Base-by-base conservation (phyloP, 805 yeast genomes). In the Suhomyces prunicola region DNA sequence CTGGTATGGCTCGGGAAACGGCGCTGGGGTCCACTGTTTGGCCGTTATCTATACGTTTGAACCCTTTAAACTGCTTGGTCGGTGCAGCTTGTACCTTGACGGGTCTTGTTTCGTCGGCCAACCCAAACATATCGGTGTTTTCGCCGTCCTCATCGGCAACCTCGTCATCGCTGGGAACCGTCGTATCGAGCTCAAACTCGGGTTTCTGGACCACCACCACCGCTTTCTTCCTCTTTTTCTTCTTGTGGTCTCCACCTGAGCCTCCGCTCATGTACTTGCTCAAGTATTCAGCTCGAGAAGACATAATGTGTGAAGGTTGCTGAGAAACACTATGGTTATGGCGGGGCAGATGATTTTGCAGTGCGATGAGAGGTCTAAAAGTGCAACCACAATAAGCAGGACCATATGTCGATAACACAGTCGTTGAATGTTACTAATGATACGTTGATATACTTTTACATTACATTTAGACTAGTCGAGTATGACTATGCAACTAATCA, bases 11-110 rank as follows among this genome's bases (percentile, higher is more conserved):
- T n/a, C 19, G 17, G 9, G 17, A 27, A 5, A 19, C 15, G 6
- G 39, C 39, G 41, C 53, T 35, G 46, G 49, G 33, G 42, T 24
- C 49, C 7, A 36, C 19, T 6, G 12, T 24, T 24, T 47, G 27
- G n/a, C 31, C 44, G 13, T n/a, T 35, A 50, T 74, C 78, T 29
- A 74, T 72, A 52, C 78, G 51, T 47, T 65, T 70, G 57, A 73
- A 74, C 7, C 76, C 77, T 52, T 63, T 67, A 51, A 60, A 60
- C 41, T 54, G 53, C 39, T 50, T 59, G 5, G 39, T 41, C 2
- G 47, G 12, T 9, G 50, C 50, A 10, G 49, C 6, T 5, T 60
- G 59, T 1, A 69, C 69, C 29, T 46, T 54, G 0, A 61, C 63
- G 1, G 73, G 72, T 9, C 57, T 56, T 13, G 22, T 17, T 35